phyloP scores from a whole-genome alignment of 2,329 filamentous ascomycete species.

The Xenoacremonium recifei region DNA sequence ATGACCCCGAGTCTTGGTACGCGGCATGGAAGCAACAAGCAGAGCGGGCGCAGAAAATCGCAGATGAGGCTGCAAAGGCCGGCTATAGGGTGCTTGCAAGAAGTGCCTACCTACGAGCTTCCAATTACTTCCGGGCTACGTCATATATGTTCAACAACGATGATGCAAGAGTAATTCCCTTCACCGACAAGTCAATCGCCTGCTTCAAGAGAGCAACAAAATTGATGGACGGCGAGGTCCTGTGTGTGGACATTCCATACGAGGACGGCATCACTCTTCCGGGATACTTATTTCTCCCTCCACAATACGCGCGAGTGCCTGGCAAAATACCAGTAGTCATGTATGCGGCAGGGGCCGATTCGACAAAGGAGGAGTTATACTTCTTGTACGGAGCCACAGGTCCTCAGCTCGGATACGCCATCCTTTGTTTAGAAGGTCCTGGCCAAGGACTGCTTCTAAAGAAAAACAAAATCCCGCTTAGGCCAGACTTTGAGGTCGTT shows the following conservation, averaged over 20 bases:
- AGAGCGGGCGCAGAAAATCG: slow-evolving; percentile 31
- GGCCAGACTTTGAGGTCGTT: slow-evolving; percentile 39
- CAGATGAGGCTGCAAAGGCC: slow-evolving; percentile 27
- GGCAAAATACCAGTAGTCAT: slow-evolving; percentile 35
- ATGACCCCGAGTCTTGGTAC: slow-evolving; percentile 40
- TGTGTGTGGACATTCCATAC: slow-evolving; percentile 37
- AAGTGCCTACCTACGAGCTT: slow-evolving; percentile 37
- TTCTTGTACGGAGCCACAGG: slow-evolving; percentile 27
- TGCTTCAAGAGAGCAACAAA: slow-evolving; percentile 26
- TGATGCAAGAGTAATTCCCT: slow-evolving; percentile 27
- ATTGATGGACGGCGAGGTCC: slow-evolving; percentile 26
- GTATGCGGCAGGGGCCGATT: slow-evolving; percentile 35
- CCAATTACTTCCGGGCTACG: slow-evolving; percentile 39
- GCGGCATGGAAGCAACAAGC: slow-evolving; percentile 31
- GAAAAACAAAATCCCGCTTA: slow-evolving; percentile 25
- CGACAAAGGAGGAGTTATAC: slow-evolving; percentile 40
- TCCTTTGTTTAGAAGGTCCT: slow-evolving; percentile 44
- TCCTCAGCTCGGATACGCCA: slow-evolving; percentile 37
- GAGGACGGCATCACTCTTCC: slow-evolving; percentile 32
- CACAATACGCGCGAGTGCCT: slow-evolving; percentile 12
- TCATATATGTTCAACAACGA: slow-evolving; percentile 28
- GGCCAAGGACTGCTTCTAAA: slow-evolving; percentile 41
- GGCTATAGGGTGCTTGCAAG: slow-evolving; percentile 32
- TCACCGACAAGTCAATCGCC: slow-evolving; percentile 20
- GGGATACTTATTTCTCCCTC: slow-evolving; percentile 36